Conservation (phyloP, 306 rosid species). For the Canavalia ensiformis region DNA sequence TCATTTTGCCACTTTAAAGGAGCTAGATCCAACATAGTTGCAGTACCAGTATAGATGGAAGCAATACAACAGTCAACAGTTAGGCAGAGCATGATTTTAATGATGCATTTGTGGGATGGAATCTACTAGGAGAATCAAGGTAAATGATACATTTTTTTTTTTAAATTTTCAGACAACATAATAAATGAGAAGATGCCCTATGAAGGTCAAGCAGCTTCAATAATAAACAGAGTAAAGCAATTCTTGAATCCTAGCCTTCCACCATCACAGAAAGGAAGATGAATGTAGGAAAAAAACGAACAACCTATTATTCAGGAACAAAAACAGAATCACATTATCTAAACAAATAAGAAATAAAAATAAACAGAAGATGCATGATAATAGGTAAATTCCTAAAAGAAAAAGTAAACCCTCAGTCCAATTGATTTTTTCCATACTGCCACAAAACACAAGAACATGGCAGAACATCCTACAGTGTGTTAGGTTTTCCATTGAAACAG, state of each 20-base stretch:
- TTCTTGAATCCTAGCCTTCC: conserved; percentile 1
- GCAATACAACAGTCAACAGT: background rate
- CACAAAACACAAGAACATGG: background rate
- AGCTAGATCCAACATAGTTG: background rate
- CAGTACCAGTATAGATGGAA: background rate
- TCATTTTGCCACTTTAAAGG: too few species aligned
- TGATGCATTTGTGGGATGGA: background rate
- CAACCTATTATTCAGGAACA: background rate
- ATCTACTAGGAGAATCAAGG: background rate
- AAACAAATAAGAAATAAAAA: background rate
- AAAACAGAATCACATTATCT: background rate
- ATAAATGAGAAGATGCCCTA: background rate
- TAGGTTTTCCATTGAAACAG: too few species aligned
- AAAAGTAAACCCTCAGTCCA: background rate
- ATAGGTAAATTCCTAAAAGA: background rate
- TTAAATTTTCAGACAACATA: background rate
- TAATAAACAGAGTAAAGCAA: background rate
- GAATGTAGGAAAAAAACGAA: background rate
- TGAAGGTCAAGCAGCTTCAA: background rate
- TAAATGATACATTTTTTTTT: background rate
- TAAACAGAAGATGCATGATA: background rate
- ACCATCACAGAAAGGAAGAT: conserved; percentile 11
- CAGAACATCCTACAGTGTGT: background rate
- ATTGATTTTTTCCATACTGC: background rate
- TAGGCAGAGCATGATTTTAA: background rate